Percentiles rank a stretch among this genome's conserved stretches.
These are phyloP conservation scores for Cercospora berteroae DNA, from an alignment of 2,329 filamentous ascomycete genomes.

Conservation along the genomic window DNA sequence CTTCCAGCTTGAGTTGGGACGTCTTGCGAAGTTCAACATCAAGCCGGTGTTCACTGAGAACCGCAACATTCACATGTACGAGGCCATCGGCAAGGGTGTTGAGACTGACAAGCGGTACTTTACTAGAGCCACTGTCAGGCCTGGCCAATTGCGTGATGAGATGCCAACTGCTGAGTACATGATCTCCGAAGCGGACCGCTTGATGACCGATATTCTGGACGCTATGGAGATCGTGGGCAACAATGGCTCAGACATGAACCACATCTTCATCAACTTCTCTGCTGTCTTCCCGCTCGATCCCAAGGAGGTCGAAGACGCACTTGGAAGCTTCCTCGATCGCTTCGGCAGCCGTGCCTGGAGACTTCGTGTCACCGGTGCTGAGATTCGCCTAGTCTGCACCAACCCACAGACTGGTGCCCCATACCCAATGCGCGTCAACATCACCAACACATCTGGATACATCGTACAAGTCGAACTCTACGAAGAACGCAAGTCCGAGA, in stretches of 20 bases:
- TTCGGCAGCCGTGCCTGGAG: conserved; percentile 95
- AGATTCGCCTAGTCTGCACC: conserved; percentile 98
- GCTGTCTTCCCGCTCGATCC: conserved; percentile 92
- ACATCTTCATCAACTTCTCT: conserved; percentile 99
- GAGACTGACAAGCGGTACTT: conserved; percentile 99
- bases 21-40: conserved; percentile 95
- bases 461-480: conserved; percentile 98
- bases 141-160: conserved; percentile 90
- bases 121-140: conserved; percentile 89
- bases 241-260: conserved; percentile 98
- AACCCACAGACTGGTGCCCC: conserved; percentile 79
- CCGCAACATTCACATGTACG: conserved; percentile 98
- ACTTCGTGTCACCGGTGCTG: conserved; percentile 91
- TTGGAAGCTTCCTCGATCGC: conserved; percentile 92
- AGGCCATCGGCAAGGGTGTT: conserved; percentile 89
- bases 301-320: conserved; percentile 83
- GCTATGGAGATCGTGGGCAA: conserved; percentile 98
- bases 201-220: conserved; percentile 97
- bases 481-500: conserved; percentile 95
- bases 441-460: conserved; percentile 97
- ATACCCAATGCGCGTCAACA: conserved; percentile 90
- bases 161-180: conserved; percentile 98
- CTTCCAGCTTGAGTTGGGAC: conserved; percentile 95
- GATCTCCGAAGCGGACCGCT: conserved; percentile 91
- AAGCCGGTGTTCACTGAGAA: conserved; percentile 99